Conservation (phyloP, 805 yeast genomes). For the Spathaspora sp. region DNA sequence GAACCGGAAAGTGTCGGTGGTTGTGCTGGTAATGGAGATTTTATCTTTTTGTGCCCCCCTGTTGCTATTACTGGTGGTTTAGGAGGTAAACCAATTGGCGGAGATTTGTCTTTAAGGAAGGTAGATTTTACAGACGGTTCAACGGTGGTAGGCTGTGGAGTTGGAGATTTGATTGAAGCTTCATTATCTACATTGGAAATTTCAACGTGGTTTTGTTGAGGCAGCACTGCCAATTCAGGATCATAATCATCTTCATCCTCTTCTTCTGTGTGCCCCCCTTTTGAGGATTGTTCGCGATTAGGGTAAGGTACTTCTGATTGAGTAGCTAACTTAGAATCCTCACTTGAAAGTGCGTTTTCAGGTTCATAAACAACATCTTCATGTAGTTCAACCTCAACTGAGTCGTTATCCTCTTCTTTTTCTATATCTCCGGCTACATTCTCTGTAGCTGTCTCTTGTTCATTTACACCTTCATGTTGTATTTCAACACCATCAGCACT, state of each 20-base stretch:
- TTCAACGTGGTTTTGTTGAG: background rate
- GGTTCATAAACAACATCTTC: conserved; percentile 8
- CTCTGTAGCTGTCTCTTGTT: background rate
- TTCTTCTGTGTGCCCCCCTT: conserved; percentile 13
- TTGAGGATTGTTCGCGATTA: conserved; percentile 1
- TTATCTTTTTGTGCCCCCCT: background rate
- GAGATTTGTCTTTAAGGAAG: conserved; percentile 5
- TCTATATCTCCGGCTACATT: background rate
- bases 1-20: conserved; percentile 5
- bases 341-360: conserved; percentile 1
- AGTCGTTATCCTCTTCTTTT: background rate
- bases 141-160: background rate
- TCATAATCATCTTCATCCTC: conserved; percentile 27
- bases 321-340: background rate
- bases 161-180: conserved; percentile 1
- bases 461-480: background rate
- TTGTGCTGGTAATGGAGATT: conserved; percentile 2
- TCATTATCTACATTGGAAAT: background rate
- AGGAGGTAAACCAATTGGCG: conserved; percentile 23
- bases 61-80: conserved; percentile 22
- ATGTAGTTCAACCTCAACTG: conserved; percentile 2
- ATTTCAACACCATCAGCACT: background rate
- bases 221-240: conserved; percentile 18
- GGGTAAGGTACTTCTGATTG: background rate
- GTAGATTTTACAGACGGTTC: background rate